Conservation (phyloP, 805 yeast genomes). For the Cyberlindnera americana region DNA sequence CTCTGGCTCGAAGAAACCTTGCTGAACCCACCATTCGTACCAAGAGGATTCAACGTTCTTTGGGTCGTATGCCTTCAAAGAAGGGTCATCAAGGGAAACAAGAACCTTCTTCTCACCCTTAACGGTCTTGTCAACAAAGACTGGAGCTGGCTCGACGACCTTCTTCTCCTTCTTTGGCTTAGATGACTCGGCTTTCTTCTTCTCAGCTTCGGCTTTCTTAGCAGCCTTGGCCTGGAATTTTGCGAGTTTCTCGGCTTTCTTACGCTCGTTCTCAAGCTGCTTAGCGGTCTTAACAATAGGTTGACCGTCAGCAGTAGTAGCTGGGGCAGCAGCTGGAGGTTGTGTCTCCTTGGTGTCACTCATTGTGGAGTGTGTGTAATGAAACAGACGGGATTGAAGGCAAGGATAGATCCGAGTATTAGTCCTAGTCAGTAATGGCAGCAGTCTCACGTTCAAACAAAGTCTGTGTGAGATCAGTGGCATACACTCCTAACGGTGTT, state of each 20-base stretch:
- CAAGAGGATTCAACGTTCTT: constrained; percentile 92
- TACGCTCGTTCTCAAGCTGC: constrained; percentile 80
- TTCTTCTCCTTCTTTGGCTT: constrained; percentile 69
- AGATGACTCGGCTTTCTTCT: constrained; percentile 33
- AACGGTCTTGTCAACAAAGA: constrained; percentile 75
- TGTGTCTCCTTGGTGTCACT: constrained; percentile 16
- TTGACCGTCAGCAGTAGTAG: constrained; percentile 28
- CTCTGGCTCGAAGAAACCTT: constrained; percentile 87
- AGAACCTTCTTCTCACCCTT: constrained; percentile 90
- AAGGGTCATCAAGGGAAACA: constrained; percentile 84
- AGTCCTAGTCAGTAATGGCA: constrained; percentile 8
- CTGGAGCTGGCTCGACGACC: constrained; percentile 75
- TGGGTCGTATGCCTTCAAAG: constrained; percentile 92
- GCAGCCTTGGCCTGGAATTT: constrained; percentile 81
- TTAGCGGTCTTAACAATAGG: constrained; percentile 64
- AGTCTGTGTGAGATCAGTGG: constrained; percentile 9
- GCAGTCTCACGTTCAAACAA: constrained; percentile 8
- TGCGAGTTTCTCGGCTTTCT: constrained; percentile 84
- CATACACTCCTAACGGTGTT: constrained; percentile 7
- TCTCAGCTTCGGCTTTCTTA: constrained; percentile 56
- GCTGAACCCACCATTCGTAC: constrained; percentile 95
- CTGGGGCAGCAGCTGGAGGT: constrained; percentile 12
- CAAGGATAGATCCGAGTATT: neutral
- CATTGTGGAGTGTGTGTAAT: constrained; percentile 5
- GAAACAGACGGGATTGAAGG: constrained; percentile 7